Percentiles rank a stretch among this genome's conserved stretches.
phyloP scores from a whole-genome alignment of 257 asterid species.

The Fraxinus quadrangulata region DNA sequence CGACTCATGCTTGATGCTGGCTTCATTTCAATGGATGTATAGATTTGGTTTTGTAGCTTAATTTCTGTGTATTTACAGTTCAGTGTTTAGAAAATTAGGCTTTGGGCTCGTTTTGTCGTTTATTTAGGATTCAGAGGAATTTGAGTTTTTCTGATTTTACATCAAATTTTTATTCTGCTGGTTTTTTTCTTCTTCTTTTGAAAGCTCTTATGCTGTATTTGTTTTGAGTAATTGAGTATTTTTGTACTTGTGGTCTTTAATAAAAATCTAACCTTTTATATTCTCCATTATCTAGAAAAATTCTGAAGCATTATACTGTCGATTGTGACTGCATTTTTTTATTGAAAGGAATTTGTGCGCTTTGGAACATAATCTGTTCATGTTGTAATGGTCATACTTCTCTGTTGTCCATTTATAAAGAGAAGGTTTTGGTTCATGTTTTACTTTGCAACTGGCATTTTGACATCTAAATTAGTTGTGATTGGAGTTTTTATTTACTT shows the following conservation, averaged over 20 bases:
- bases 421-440: neutral
- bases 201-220: neutral
- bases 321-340: neutral
- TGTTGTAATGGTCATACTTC: neutral
- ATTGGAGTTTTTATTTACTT: neutral
- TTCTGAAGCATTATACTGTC: neutral
- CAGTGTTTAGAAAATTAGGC: neutral
- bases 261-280: neutral
- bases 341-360: neutral
- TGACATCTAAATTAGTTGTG: neutral
- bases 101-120: neutral
- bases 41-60: neutral
- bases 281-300: neutral
- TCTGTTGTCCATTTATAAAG: neutral
- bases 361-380: neutral
- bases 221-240: neutral
- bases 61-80: neutral
- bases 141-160: neutral
- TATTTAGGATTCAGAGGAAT: neutral
- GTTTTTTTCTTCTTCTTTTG: neutral
- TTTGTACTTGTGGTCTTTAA: neutral
- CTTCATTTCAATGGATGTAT: neutral
- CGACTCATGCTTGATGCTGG: neutral
- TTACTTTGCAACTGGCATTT: neutral
- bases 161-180: neutral